These are phyloP conservation scores for Hordeum marinum DNA, from an alignment of 176 grass and related monocot species.

Conservation along the genomic window DNA sequence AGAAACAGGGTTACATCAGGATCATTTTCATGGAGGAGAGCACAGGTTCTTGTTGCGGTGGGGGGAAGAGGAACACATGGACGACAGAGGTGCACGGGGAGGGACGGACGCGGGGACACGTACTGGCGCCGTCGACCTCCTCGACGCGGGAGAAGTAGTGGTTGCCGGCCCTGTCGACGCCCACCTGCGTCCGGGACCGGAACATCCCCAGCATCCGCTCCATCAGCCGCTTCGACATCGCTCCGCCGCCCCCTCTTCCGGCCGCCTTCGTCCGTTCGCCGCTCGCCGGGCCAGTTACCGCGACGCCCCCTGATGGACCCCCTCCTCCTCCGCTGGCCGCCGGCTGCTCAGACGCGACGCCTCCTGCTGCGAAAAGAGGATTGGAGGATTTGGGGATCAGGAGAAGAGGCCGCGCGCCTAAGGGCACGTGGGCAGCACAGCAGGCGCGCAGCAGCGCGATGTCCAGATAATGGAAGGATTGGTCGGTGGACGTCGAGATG, in stretches of 20 bases:
- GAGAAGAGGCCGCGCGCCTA: neutral
- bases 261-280: neutral
- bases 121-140: slow-evolving; percentile 69
- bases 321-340: neutral
- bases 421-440: neutral
- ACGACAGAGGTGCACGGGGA: neutral
- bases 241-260: neutral
- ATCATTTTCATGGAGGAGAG: neutral
- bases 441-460: neutral
- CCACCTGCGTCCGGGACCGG: slow-evolving; percentile 60
- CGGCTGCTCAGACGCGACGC: neutral
- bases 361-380: neutral
- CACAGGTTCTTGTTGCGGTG: neutral
- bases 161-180: slow-evolving; percentile 76
- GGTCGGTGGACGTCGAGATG: neutral
- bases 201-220: slow-evolving; percentile 64
- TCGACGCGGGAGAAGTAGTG: slow-evolving; percentile 76
- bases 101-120: neutral
- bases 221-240: slow-evolving; percentile 68
- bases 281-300: neutral
- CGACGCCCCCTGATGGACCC: neutral
- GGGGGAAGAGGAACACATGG: neutral
- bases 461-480: neutral
- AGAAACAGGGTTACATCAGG: neutral
- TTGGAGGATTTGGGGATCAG: slow-evolving; percentile 10